Conservation (phyloP, 1,139 yeast species). For the Yamadazyma triangularis region DNA sequence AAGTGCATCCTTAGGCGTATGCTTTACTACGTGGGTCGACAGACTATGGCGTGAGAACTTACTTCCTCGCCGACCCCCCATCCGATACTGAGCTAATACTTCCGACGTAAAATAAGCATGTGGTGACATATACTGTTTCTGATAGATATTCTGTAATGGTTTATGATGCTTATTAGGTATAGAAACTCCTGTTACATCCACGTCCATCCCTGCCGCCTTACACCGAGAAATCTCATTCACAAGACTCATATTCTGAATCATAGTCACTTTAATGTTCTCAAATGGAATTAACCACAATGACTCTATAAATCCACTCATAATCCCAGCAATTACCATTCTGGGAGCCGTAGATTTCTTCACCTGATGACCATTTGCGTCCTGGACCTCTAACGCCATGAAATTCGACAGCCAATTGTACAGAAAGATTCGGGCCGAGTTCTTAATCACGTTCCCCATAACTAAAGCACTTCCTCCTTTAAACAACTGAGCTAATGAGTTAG, state of each 20-base stretch:
- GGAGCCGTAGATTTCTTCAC: constrained; percentile 59
- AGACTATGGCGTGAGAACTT: constrained; percentile 42
- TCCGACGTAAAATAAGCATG: constrained; percentile 41
- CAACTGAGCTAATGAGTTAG: constrained; percentile 38
- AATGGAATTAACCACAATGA: constrained; percentile 85
- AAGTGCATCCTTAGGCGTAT: constrained; percentile 21
- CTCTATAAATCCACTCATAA: constrained; percentile 79
- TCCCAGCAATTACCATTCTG: constrained; percentile 75
- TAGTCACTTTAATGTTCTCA: constrained; percentile 79
- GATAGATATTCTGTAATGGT: constrained; percentile 20
- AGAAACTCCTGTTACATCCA: constrained; percentile 26
- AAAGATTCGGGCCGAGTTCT: constrained; percentile 68
- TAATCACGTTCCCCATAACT: constrained; percentile 69
- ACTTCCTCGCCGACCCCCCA: constrained; percentile 59
- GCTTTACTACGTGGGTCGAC: constrained; percentile 13
- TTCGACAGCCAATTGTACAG: constrained; percentile 74
- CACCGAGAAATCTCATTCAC: constrained; percentile 29
- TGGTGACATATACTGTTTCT: constrained; percentile 41
- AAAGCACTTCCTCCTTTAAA: constrained; percentile 78
- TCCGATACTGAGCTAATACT: constrained; percentile 24
- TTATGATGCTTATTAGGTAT: constrained; percentile 22
- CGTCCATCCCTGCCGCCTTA: constrained; percentile 51
- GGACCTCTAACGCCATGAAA: constrained; percentile 59
- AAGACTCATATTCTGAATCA: constrained; percentile 65
- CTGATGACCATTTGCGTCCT: constrained; percentile 24